Conservation (phyloP, 169 alveolate genomes). For the Cryptosporidium baileyi region DNA sequence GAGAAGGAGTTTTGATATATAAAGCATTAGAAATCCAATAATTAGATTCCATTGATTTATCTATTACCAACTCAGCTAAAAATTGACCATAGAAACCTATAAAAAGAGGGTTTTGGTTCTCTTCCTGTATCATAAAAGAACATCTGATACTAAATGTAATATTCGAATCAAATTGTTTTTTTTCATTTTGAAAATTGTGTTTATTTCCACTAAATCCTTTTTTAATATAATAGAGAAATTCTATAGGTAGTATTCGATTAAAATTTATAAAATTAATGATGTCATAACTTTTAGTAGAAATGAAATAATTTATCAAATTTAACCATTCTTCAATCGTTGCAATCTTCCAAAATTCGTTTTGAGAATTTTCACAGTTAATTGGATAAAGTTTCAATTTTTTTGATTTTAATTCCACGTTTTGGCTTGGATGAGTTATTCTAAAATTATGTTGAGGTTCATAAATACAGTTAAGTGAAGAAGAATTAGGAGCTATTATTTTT, state of each 20-base stretch:
- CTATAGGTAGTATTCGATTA: neutral
- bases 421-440: constrained; percentile 52
- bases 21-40: neutral
- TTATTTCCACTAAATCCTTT: neutral
- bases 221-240: neutral
- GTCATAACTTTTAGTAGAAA: neutral
- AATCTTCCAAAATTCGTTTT: constrained; percentile 4
- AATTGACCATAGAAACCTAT: constrained; percentile 29
- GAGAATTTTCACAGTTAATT: neutral
- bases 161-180: neutral
- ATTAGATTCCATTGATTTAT: neutral
- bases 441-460: neutral
- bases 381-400: neutral
- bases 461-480: too few relatives aligned
- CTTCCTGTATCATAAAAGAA: neutral
- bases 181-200: neutral
- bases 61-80: constrained; percentile 18
- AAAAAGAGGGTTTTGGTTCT: neutral
- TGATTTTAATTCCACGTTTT: neutral
- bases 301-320: neutral
- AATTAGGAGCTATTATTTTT: neutral
- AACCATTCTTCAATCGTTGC: constrained; percentile 57
- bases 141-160: neutral
- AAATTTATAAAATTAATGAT: neutral
- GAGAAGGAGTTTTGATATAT: constrained; percentile 1